Evolutionary conservation across 345 rosid genomes (phyloP), one percentile per base, ranked within the genome.

Genomic region (Sonneratia alba): DNA sequence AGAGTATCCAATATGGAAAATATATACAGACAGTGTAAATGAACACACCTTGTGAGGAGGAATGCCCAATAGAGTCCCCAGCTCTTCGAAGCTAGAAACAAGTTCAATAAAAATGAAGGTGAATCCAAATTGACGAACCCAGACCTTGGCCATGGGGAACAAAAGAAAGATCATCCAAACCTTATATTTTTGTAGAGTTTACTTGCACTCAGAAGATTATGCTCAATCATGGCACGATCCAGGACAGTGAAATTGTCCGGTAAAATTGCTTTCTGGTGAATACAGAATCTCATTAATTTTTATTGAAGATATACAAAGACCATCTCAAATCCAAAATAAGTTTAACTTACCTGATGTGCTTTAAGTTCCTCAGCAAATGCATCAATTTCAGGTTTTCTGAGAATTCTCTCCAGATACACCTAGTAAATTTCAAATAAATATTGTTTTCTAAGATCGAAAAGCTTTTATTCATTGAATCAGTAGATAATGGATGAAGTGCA

Each of bases 201-300:
- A 84, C 97, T 92, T 38, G 97, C 99, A 82, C 99, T 95, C 65
- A 88, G 83, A 77, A 95, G 96, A 77, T 92, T 92, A 79, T 95
- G 99, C 86, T 95, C 98, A 80, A 95, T 95, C 97, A 92, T 90
- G 69, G 99, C 97, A 42, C 98, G 92, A 73, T 90, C 99, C 76
- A 95, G 85, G 71, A 92, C 97, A 4, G 98, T 95, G 73, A 93
- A 92, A 77, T 89, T 95, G 81, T 95, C 97, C 11, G 99, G 96
- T 76, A 95, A 79, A 64, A 79, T 79, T n/a, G 98, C 98, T 89
- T 95, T 90, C 97, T 95, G 91, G 77, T 75, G 65, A 79, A 81
- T 68, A 71, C 47, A 12, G 72, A 43, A 59, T 37, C 12, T 36
- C 32, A 19, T 70, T 70, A 70, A 19, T 36, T 10, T n/a, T 18